Evolutionary conservation across 148 eudicot species (phyloP), one percentile per base, ranked within the genome.

Genomic region (Euryodendron excelsum): DNA sequence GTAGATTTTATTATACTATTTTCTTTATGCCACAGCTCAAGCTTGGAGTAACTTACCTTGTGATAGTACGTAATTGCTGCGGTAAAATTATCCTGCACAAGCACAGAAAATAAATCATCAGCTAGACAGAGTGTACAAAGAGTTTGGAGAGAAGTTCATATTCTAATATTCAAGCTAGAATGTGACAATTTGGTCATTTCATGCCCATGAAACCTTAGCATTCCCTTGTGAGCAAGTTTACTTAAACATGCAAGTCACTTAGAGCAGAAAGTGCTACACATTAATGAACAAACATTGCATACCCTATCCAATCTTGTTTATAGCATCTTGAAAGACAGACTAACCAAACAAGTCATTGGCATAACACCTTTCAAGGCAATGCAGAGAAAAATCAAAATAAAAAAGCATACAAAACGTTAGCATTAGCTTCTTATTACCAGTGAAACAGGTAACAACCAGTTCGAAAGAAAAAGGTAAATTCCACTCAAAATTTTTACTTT

Each of bases 11-110:
- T 65, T 50, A 30, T 44, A 34, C 1, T 18, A 17, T 6, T 27
- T 3, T 36, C 21, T 31, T 31, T 23, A 48, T 58, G 8, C 47
- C 33, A 20, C 23, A 14, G 25, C 45, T 56, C 23, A 60, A 64
- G 44, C 8, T 67, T 11, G 55, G 63, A 52, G 5, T 21, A 59
- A 12, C 41, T 47, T 86, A 95, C 98, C 94, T 96, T 93, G 90
- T 96, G 99, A 89, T 96, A 96, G 77, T 89, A 87, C 63, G 88
- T 75, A 81, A 91, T 87, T 33, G 99, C 99, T 37, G 84, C 85
- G 34, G 89, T 81, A 77, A 83, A 89, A 80, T 96, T 81, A 73
- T 89, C 94, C 99, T 96, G 97, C 83, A 85, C 52, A 73, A 71
- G 11, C 56, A 62, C 15, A 66, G 0, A 74, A 47, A 77, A 63